Evolutionary conservation across 495 filamentous ascomycete species (phyloP).

Genomic region (Aspergillus egyptiacus): DNA sequence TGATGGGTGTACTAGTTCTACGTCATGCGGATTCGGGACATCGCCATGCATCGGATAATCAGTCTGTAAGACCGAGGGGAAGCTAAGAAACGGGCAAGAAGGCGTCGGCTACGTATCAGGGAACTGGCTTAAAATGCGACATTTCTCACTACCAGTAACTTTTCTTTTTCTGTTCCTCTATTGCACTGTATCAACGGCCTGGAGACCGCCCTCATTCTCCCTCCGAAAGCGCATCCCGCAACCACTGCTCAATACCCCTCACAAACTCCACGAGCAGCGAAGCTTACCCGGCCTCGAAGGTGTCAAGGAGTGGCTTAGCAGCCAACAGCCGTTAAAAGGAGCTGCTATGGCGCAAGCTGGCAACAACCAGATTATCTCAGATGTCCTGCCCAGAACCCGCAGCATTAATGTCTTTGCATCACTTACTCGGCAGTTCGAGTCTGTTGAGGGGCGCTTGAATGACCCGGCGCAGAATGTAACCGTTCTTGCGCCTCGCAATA

Average conservation of each 20-base stretch:
- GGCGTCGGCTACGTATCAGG: background rate
- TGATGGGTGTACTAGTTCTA: slow-evolving; percentile 6
- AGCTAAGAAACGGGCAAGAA: background rate
- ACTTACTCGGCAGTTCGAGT: slow-evolving; percentile 74
- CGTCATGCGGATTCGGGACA: slow-evolving; percentile 10
- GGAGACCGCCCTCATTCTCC: slow-evolving; percentile 4
- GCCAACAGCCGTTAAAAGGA: slow-evolving; percentile 32
- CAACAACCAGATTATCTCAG: slow-evolving; percentile 58
- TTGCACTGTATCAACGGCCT: slow-evolving; percentile 13
- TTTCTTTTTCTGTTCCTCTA: slow-evolving; percentile 11
- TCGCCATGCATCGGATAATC: background rate
- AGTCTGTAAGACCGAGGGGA: background rate
- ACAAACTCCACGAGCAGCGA: slow-evolving; percentile 13
- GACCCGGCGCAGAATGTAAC: slow-evolving; percentile 70
- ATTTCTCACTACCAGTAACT: background rate
- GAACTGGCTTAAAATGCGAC: slow-evolving; percentile 5
- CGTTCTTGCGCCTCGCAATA: slow-evolving; percentile 82
- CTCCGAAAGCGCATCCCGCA: slow-evolving; percentile 20
- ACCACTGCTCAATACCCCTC: slow-evolving; percentile 10
- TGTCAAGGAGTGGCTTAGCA: slow-evolving; percentile 20
- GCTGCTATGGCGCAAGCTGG: slow-evolving; percentile 18
- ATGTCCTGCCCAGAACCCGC: slow-evolving; percentile 77
- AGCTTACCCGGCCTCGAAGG: slow-evolving; percentile 4
- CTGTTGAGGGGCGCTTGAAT: slow-evolving; percentile 64
- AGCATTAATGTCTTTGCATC: slow-evolving; percentile 84